A percentile compares a stretch with the other conserved stretches of the same genome.
These are phyloP conservation scores for Benincasa hispida DNA, from an alignment of 306 rosid species.

Conservation along the genomic window DNA sequence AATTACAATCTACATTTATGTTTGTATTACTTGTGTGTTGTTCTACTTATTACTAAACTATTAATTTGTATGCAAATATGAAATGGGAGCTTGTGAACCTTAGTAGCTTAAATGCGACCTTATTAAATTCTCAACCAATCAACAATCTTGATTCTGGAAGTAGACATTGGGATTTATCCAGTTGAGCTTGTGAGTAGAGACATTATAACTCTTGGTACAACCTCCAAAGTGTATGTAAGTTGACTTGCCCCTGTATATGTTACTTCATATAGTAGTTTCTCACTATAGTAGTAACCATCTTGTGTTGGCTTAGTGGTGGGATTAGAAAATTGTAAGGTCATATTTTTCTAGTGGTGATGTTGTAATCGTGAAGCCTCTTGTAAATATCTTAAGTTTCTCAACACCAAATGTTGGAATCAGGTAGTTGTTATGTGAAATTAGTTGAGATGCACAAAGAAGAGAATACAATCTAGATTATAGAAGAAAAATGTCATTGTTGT, in stretches of 20 bases:
- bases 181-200: conserved; percentile 70
- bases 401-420: not conserved
- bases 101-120: conserved; percentile 95
- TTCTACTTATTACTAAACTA: conserved; percentile 11
- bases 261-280: not conserved
- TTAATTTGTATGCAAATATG: conserved; percentile 38
- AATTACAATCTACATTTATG: conserved; percentile 7
- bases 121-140: conserved; percentile 61
- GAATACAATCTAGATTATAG: not conserved
- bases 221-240: conserved; percentile 67
- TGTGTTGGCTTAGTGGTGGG: not conserved
- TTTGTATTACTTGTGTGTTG: too few species aligned
- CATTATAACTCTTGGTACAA: conserved; percentile 80
- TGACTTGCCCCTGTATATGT: conserved; percentile 3
- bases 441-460: not conserved
- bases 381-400: not conserved
- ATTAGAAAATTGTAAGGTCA: not conserved
- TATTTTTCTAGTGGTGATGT: not conserved
- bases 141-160: conserved; percentile 52
- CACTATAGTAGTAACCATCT: not conserved
- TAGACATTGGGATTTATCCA: conserved; percentile 74
- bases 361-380: not conserved
- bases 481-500: not conserved
- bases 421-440: not conserved
- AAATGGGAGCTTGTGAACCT: conserved; percentile 92